Evolutionary conservation across 768 basidiomycete species (phyloP), one percentile per base, ranked within the genome.

Genomic region (Boletus subcaerulescens): DNA sequence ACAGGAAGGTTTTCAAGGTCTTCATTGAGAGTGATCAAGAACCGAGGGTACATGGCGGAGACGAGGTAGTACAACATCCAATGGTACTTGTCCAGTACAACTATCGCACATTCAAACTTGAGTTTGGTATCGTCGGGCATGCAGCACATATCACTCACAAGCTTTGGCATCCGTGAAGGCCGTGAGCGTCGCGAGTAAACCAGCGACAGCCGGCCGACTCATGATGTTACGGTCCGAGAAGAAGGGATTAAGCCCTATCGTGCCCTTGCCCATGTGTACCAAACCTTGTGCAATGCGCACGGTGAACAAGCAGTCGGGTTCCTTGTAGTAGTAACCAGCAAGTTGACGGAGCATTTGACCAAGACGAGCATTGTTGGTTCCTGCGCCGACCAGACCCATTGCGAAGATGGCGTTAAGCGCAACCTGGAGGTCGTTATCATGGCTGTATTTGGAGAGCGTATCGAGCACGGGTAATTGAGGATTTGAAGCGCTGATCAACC

Each of bases 201-300:
- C 97, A 35, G 94, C 93, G 14, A 97, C 80, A 6, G 93, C 93
- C 1, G 91, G 84, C 48, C 87, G 82, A 65, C 84, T 90, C 88
- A 98, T 89, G 65, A 96, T 87, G 50, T 81, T 84, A 38, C 96
- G 84, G 71, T 98, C 96, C 33, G 82, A 82, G 81, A 91, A 98
- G 86, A 97, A 98, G 4, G 97, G 96, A 70, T 96, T 98, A 62
- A 99, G 77, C 12, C 91, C 91, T 67, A 99, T 91, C 14, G 95
- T 98, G 35, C 97, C 97, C 74, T 99, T 99, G 71, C 97, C 97
- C 95, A 98, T 95, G 71, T 98, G 93, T n/a, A 98, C 89, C 63
- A 98, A 74, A 18, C 97, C 97, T 73, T 98, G 90, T 3, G 96
- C 92, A 55, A 99, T 85, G 51, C 97, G 86, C 18, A 98, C 95